Percentiles rank a stretch among this genome's conserved stretches.
Conservation (phyloP, 2,329 filamentous ascomycete genomes). For the Aspergillus neotritici region DNA sequence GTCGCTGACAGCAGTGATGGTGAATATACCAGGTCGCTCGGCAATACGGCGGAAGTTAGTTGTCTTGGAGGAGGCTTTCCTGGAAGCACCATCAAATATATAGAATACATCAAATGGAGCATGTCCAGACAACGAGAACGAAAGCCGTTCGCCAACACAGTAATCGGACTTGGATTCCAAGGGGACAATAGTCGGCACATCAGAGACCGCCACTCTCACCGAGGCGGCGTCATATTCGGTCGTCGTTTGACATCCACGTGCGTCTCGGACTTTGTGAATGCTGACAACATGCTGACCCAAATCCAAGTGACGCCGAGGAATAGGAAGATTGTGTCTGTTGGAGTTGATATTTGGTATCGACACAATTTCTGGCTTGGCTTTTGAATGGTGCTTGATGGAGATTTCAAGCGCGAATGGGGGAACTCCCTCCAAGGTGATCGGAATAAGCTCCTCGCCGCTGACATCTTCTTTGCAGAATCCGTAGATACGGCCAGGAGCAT, state of each 20-base stretch:
- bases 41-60: slow-evolving; percentile 91
- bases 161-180: slow-evolving; percentile 81
- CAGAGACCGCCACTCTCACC: slow-evolving; percentile 86
- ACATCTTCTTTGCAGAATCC: slow-evolving; percentile 89
- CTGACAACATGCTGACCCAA: slow-evolving; percentile 85
- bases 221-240: slow-evolving; percentile 65
- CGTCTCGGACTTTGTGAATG: slow-evolving; percentile 84
- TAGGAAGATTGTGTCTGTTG: slow-evolving; percentile 69
- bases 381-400: slow-evolving; percentile 86
- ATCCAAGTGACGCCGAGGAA: slow-evolving; percentile 77
- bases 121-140: slow-evolving; percentile 83
- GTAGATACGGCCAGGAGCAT: slow-evolving; percentile 83
- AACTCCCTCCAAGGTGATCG: slow-evolving; percentile 73
- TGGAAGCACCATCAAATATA: slow-evolving; percentile 70
- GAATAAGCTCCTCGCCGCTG: slow-evolving; percentile 77
- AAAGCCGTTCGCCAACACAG: slow-evolving; percentile 91
- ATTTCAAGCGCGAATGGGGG: slow-evolving; percentile 88
- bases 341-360: slow-evolving; percentile 72
- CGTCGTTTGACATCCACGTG: slow-evolving; percentile 76
- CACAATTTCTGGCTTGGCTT: slow-evolving; percentile 71
- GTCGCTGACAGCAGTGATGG: slow-evolving; percentile 80
- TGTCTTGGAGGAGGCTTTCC: slow-evolving; percentile 65
- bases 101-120: slow-evolving; percentile 92
- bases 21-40: slow-evolving; percentile 82
- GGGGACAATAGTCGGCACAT: slow-evolving; percentile 84